Conservation (phyloP, 345 rosid species). For the Psidium friedrichsthalianum region DNA sequence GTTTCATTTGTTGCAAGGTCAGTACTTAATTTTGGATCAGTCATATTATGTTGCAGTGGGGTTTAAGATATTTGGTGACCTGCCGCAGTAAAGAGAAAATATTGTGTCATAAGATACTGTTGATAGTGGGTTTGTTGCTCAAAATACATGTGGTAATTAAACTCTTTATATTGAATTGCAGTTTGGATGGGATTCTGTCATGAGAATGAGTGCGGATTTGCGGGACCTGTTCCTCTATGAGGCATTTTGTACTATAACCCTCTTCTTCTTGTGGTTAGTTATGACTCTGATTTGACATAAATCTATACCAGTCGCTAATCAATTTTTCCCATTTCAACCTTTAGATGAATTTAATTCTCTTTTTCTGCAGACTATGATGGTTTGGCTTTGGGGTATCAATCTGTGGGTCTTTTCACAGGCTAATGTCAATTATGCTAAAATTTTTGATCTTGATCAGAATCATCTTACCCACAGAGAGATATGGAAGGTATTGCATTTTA, state of each 20-base stretch:
- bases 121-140: background rate
- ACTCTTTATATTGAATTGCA: constrained; percentile 16
- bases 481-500: constrained; percentile 66
- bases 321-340: background rate
- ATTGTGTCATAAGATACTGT: background rate
- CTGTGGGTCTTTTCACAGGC: constrained; percentile 81
- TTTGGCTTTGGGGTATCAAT: constrained; percentile 97
- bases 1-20: constrained; percentile 87
- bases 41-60: background rate
- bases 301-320: background rate
- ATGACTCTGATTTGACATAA: background rate
- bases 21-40: constrained; percentile 2
- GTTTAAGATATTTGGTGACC: background rate
- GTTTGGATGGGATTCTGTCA: constrained; percentile 94
- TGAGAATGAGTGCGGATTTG: constrained; percentile 79
- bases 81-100: background rate
- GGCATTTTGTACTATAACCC: constrained; percentile 94
- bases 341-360: constrained; percentile 3
- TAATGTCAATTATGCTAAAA: constrained; percentile 62
- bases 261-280: constrained; percentile 89
- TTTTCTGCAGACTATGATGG: constrained; percentile 68
- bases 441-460: constrained; percentile 75
- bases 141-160: background rate
- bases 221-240: constrained; percentile 85
- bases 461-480: constrained; percentile 85